Evolutionary conservation across 2,329 filamentous ascomycete genomes (phyloP).

Genomic region (Phaeoacremonium minimum): DNA sequence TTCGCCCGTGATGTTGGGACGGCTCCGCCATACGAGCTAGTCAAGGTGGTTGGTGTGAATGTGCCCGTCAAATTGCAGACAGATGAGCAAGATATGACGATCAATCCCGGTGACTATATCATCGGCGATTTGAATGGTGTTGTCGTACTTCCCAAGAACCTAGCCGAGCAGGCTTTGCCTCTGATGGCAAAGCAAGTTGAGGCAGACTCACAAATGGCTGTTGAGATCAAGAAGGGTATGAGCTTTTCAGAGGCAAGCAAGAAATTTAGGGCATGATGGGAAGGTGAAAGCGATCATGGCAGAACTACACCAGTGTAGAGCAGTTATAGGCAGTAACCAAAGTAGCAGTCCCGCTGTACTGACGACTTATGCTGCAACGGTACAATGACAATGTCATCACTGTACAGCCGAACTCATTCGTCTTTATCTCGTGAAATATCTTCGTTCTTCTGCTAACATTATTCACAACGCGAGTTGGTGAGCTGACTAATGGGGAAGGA

Average conservation of each 20-base stretch:
- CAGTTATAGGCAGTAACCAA: too few species aligned
- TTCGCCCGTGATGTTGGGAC: conserved; percentile 40
- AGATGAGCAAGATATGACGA: conserved; percentile 29
- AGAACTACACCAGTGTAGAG: too few species aligned
- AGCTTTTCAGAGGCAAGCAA: conserved; percentile 37
- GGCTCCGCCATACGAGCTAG: conserved; percentile 32
- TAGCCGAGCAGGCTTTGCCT: conserved; percentile 32
- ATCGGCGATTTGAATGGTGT: conserved; percentile 41
- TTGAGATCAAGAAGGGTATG: conserved; percentile 34
- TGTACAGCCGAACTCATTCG: too few species aligned
- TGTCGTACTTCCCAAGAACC: conserved; percentile 31
- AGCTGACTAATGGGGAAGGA: too few species aligned
- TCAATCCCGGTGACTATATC: conserved; percentile 38
- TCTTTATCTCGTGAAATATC: too few species aligned
- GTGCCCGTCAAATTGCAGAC: conserved; percentile 32
- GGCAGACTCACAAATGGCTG: conserved; percentile 36
- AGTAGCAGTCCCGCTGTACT: too few species aligned
- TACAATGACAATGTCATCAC: too few species aligned
- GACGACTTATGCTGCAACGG: too few species aligned
- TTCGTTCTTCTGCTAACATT: too few species aligned
- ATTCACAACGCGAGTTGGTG: too few species aligned
- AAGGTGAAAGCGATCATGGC: too few species aligned
- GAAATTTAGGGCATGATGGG: conserved; percentile 30
- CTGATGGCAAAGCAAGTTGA: conserved; percentile 34
- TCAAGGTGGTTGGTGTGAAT: conserved; percentile 37